phyloP scores from a whole-genome alignment of 345 rosid species.

The Reutealis trisperma region DNA sequence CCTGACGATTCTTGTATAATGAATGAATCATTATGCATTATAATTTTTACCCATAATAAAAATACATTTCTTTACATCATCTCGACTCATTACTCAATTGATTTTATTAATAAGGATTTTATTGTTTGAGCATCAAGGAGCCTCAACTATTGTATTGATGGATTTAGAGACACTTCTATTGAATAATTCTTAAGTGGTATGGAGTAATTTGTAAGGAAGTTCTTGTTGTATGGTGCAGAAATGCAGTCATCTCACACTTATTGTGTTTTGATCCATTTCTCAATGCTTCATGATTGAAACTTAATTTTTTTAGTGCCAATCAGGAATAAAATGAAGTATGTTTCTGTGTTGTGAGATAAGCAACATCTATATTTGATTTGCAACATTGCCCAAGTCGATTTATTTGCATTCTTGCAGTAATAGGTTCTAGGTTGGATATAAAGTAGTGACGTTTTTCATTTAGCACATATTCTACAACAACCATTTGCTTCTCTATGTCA shows the following conservation, averaged over 20 bases:
- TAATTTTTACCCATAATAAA: not conserved
- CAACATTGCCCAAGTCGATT: conserved; percentile 93
- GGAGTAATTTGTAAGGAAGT: conserved; percentile 5
- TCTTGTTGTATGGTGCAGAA: not conserved
- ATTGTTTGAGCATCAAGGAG: conserved; percentile 48
- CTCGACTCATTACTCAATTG: not conserved
- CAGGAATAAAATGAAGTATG: conserved; percentile 96
- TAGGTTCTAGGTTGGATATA: conserved; percentile 84
- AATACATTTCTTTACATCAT: not conserved
- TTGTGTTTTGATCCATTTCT: conserved; percentile 18
- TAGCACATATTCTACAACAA: not conserved
- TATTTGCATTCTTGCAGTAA: conserved; percentile 86
- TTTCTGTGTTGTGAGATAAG: conserved; percentile 91
- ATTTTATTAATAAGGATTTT: conserved; percentile 15
- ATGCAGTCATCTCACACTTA: not conserved
- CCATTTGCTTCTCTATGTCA: not conserved
- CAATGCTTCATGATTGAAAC: conserved; percentile 5
- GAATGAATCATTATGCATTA: too few relatives aligned
- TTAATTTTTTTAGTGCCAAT: conserved; percentile 24
- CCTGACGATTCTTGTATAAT: too few relatives aligned
- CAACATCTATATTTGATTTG: conserved; percentile 70
- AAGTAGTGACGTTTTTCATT: conserved; percentile 50
- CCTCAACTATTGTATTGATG: conserved; percentile 55
- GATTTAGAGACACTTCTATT: conserved; percentile 78
- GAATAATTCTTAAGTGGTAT: conserved; percentile 72